Conservation (phyloP, 306 rosid species). For the Vigna mungo region DNA sequence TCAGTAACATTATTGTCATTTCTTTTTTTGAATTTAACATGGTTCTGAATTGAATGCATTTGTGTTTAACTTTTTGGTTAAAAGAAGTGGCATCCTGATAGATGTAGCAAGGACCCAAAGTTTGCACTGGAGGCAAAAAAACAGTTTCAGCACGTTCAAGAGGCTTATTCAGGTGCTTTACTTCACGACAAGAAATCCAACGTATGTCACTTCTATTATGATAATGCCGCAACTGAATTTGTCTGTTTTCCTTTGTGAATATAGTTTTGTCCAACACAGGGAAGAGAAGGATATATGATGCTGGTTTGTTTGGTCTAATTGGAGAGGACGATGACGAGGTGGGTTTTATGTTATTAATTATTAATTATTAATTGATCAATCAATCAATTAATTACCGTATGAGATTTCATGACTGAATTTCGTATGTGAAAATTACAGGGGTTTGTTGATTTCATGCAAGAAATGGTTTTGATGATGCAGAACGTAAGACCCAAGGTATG, state of each 20-base stretch:
- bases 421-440: slow-evolving; percentile 39
- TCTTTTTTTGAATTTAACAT: neutral
- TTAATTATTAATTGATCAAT: too few species aligned
- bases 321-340: slow-evolving; percentile 57
- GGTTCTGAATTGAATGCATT: slow-evolving; percentile 14
- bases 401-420: slow-evolving; percentile 19
- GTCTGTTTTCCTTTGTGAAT: neutral
- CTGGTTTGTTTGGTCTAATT: slow-evolving; percentile 53
- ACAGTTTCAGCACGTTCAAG: slow-evolving; percentile 52
- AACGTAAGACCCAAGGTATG: slow-evolving; percentile 41
- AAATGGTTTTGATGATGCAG: slow-evolving; percentile 48
- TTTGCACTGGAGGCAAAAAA: slow-evolving; percentile 49
- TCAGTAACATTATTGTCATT: too few species aligned
- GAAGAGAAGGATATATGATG: slow-evolving; percentile 53
- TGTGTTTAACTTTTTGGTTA: slow-evolving; percentile 1
- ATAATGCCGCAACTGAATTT: neutral
- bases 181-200: neutral
- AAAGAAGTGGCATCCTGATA: slow-evolving; percentile 56
- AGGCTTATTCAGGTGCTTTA: slow-evolving; percentile 56
- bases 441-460: slow-evolving; percentile 58
- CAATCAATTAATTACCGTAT: neutral
- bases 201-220: neutral
- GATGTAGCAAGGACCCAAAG: slow-evolving; percentile 48
- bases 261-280: slow-evolving; percentile 54
- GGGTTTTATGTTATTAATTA: neutral